Evolutionary conservation across 495 filamentous ascomycete genomes (phyloP).

Genomic region (Penicillium daleae): DNA sequence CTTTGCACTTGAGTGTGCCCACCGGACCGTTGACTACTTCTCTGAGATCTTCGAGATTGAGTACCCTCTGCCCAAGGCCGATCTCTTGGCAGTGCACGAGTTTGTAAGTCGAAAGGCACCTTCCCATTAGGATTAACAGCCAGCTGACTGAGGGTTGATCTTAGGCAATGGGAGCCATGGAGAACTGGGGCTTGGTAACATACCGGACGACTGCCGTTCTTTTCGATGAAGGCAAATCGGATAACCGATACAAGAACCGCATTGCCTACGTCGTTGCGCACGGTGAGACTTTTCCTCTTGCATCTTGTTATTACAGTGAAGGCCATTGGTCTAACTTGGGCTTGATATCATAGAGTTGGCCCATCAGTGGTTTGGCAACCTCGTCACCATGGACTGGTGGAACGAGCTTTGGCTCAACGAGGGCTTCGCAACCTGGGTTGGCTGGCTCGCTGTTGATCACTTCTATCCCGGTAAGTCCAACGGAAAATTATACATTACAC

Average conservation of each 20-base stretch:
- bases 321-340: conserved; percentile 14
- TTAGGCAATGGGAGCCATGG: conserved; percentile 72
- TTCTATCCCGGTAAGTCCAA: conserved; percentile 70
- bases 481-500: neutral
- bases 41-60: conserved; percentile 92
- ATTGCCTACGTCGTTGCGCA: conserved; percentile 95
- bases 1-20: conserved; percentile 84
- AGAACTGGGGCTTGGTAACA: conserved; percentile 95
- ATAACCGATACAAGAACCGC: conserved; percentile 82
- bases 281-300: conserved; percentile 33
- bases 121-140: neutral
- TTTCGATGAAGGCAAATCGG: conserved; percentile 89
- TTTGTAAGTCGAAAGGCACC: conserved; percentile 61
- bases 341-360: conserved; percentile 66
- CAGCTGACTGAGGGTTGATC: conserved; percentile 33
- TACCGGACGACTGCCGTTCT: conserved; percentile 93
- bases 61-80: conserved; percentile 93
- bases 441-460: conserved; percentile 90
- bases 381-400: conserved; percentile 85
- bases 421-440: conserved; percentile 97
- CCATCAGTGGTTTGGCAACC: conserved; percentile 98
- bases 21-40: conserved; percentile 90
- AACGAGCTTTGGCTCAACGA: conserved; percentile 97
- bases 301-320: neutral
- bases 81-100: conserved; percentile 94